Evolutionary conservation across 2,329 filamentous ascomycete genomes (phyloP).

Genomic region (Stemphylium lycopersici): DNA sequence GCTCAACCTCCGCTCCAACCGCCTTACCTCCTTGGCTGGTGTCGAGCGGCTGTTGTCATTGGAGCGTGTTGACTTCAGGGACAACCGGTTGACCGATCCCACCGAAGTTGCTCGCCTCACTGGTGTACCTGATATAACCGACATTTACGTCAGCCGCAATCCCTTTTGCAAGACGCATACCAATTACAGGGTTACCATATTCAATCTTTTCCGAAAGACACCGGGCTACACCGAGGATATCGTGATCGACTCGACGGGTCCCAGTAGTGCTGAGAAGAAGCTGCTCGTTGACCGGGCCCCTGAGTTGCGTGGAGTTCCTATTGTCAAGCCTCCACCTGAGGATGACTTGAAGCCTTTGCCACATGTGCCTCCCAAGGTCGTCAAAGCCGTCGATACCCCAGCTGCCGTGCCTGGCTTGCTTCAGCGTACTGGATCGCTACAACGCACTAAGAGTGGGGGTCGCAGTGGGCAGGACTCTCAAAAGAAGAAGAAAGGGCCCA

Average conservation of each 20-base stretch:
- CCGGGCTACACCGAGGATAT: constrained; percentile 92
- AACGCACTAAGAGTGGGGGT: constrained; percentile 43
- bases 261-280: constrained; percentile 84
- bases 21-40: constrained; percentile 83
- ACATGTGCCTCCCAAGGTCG: constrained; percentile 62
- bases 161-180: constrained; percentile 87
- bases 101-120: constrained; percentile 89
- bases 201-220: constrained; percentile 91
- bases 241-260: constrained; percentile 81
- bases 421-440: constrained; percentile 36
- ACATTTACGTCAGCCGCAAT: constrained; percentile 92
- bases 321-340: constrained; percentile 72
- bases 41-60: constrained; percentile 87
- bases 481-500: constrained; percentile 63
- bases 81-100: constrained; percentile 90
- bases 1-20: constrained; percentile 87
- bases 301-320: constrained; percentile 75
- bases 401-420: constrained; percentile 24
- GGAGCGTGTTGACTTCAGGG: constrained; percentile 87
- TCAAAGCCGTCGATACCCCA: constrained; percentile 33
- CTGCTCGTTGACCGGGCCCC: constrained; percentile 81
- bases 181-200: constrained; percentile 85
- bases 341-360: constrained; percentile 66
- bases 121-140: constrained; percentile 85
- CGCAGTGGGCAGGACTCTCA: constrained; percentile 56